These are phyloP conservation scores for Porcisia deanei DNA, from an alignment of 208 protist genomes.

Conservation along the genomic window DNA sequence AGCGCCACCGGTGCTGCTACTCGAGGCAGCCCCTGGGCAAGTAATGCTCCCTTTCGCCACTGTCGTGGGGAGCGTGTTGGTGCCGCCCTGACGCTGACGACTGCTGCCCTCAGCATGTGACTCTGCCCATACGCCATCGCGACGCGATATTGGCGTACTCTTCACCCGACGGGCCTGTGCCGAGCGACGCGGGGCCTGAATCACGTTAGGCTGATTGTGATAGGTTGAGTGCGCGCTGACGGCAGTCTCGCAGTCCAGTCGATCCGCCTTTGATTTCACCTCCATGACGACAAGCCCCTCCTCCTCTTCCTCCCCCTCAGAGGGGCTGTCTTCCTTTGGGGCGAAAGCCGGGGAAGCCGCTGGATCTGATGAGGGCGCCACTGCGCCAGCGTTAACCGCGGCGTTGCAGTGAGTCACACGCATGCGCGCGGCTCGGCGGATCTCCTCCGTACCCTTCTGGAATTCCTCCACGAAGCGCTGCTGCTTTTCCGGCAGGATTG, in stretches of 20 bases:
- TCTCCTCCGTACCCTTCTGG: conserved; percentile 64
- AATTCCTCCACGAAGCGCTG: conserved; percentile 70
- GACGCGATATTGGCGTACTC: conserved; percentile 21
- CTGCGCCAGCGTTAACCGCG: background rate
- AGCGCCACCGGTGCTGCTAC: background rate
- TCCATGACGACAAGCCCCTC: conserved; percentile 52
- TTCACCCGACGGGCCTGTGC: conserved; percentile 19
- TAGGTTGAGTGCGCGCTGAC: conserved; percentile 80
- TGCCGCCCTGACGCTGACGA: background rate
- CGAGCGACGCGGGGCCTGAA: conserved; percentile 45
- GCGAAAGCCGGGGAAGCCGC: background rate
- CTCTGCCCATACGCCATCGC: background rate
- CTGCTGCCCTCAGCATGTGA: background rate
- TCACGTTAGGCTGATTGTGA: conserved; percentile 90
- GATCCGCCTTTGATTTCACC: conserved; percentile 40
- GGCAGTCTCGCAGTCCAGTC: conserved; percentile 85
- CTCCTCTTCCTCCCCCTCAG: conserved; percentile 34
- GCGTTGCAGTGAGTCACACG: conserved; percentile 29
- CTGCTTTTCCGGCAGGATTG: conserved; percentile 69
- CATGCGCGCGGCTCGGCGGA: conserved; percentile 55
- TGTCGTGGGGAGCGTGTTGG: background rate
- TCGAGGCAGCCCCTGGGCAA: background rate
- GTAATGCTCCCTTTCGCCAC: conserved; percentile 20
- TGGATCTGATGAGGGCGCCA: background rate
- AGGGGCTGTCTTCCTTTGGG: background rate